Evolutionary conservation across 305 asterid species (phyloP).

Genomic region (Coffea humblotiana): DNA sequence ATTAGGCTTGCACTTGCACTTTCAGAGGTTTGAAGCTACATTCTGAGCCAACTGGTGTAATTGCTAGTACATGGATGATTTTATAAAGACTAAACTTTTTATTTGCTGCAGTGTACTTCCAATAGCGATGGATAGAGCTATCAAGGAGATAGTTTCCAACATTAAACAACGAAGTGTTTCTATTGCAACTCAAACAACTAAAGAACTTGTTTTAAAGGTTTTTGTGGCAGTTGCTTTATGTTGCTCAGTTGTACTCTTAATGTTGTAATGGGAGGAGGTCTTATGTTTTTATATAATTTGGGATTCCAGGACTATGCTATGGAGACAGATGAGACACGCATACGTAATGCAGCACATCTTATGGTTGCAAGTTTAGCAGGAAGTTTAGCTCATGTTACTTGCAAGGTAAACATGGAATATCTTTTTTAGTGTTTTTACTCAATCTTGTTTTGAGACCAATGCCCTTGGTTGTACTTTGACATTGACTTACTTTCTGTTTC

Average conservation of each 20-base stretch:
- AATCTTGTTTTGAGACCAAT: slow-evolving; percentile 4
- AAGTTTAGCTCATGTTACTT: slow-evolving; percentile 97
- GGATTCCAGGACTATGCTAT: slow-evolving; percentile 83
- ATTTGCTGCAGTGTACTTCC: slow-evolving; percentile 78
- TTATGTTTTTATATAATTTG: not conserved
- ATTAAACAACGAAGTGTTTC: slow-evolving; percentile 95
- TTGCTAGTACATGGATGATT: not conserved
- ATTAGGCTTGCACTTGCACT: slow-evolving; percentile 67
- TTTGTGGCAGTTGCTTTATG: not conserved
- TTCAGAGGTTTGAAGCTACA: slow-evolving; percentile 76
- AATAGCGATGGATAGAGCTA: slow-evolving; percentile 89
- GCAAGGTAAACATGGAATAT: slow-evolving; percentile 67
- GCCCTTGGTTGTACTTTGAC: slow-evolving; percentile 4
- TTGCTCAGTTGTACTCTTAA: not conserved
- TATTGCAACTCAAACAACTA: slow-evolving; percentile 95
- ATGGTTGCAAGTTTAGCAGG: slow-evolving; percentile 99
- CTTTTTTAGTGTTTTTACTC: slow-evolving; percentile 6
- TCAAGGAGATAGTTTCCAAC: slow-evolving; percentile 84
- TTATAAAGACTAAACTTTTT: slow-evolving; percentile 5
- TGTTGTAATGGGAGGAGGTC: not conserved
- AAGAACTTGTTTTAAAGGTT: slow-evolving; percentile 98
- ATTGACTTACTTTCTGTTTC: not conserved
- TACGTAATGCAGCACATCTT: slow-evolving; percentile 90
- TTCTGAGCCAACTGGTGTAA: not conserved
- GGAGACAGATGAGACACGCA: slow-evolving; percentile 95